Base-by-base conservation (phyloP, 164 flowering plant genomes). In the Protea cynaroides region DNA sequence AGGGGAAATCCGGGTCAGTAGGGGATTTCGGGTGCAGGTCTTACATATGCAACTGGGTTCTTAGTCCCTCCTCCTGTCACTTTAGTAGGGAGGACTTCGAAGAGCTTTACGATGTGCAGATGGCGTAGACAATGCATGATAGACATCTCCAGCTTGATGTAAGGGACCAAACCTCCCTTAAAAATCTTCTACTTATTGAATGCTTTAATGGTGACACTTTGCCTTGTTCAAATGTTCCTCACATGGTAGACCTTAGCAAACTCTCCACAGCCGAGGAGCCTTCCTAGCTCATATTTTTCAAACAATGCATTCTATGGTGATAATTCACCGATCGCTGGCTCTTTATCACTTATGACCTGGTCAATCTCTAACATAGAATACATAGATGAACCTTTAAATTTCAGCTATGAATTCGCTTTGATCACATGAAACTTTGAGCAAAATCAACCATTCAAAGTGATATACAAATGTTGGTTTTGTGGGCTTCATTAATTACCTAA, bases 251-350 rank as follows among this genome's bases (percentile, higher is more conserved):
- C n/a, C 70, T 87, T 87, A 14, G 89, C 89, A 53, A 84, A 87
- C 13, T 87, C 87, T 19, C 92, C 89, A 67, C 84, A 78, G 0
- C 89, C 92, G 0, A 87, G 80, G 7, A 87, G 75, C 38, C 68
- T 74, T 0, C 92, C 89, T 19, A 87, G n/a, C 72, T 84, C 87
- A 63, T 83, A 84, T 51, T 78, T 80, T 10, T 84, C 86, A 50
- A 82, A 80, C 50, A 86, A 36, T 40, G 81, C 72, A 8, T 64
- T 65, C 1, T 56, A 68, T 25, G 64, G 22, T 24, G 29, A 50
- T 14, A 14, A 5, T 4, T 59, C 56, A 37, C 19, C 12, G 7
- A 25, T 18, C 15, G 7, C 22, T 15, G 59, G 37, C 25, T 12
- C 14, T 8, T 4, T 56, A 57, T 19, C 11, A 7, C 43, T 53